Evolutionary conservation across 176 grass and related monocot genomes (phyloP).

Genomic region (Elaeis guineensis): DNA sequence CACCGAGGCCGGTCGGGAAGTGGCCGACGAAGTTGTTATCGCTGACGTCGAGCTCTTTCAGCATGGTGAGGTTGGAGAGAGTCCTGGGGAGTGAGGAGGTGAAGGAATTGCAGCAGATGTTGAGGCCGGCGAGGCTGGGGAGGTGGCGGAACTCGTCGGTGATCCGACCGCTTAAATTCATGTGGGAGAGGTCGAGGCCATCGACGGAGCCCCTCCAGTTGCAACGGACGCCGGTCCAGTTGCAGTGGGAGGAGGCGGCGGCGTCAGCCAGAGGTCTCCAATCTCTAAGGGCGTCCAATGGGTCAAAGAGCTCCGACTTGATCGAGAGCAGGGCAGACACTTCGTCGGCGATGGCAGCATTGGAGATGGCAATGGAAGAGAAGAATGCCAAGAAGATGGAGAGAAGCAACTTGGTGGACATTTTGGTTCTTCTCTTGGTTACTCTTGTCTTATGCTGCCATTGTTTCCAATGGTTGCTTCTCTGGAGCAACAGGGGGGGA

Average conservation of each 20-base stretch:
- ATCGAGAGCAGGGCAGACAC: constrained; percentile 45
- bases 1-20: constrained; percentile 61
- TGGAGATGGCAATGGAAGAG: background rate
- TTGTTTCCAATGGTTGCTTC: background rate
- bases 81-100: constrained; percentile 31
- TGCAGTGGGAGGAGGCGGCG: constrained; percentile 26
- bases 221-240: constrained; percentile 69
- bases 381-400: constrained; percentile 1
- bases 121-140: constrained; percentile 46
- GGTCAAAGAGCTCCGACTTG: constrained; percentile 55
- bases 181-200: constrained; percentile 58
- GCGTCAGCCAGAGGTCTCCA: constrained; percentile 31
- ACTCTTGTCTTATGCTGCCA: background rate
- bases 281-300: constrained; percentile 32
- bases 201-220: constrained; percentile 47
- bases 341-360: constrained; percentile 27
- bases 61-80: constrained; percentile 38
- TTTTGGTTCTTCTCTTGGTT: background rate
- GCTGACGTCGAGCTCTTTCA: constrained; percentile 63
- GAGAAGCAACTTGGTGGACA: background rate
- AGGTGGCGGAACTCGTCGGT: constrained; percentile 48
- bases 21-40: constrained; percentile 78
- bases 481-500: background rate
- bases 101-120: constrained; percentile 66
- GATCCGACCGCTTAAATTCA: constrained; percentile 68